Evolutionary conservation across 73 alveolate genomes (phyloP), one percentile per base, ranked within the genome.

Genomic region (Paraurostyla sp.): DNA sequence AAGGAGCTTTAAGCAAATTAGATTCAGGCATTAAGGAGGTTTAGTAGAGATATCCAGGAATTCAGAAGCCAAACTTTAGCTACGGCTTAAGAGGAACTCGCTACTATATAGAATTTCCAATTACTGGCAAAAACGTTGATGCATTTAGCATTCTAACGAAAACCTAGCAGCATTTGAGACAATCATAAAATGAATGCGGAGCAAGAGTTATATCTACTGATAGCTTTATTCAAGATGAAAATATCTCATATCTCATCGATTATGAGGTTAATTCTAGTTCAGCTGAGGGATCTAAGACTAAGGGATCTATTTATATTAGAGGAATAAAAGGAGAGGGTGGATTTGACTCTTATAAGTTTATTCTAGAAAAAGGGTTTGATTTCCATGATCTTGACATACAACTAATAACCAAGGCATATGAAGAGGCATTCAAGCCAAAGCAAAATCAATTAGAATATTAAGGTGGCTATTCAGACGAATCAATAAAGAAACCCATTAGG

Each of bases 261-360:
- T 82, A 88, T 29, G 85, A 1, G 27, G 94, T 88, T 23, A 69
- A 76, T 27, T 36, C 84, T 38, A 18, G 91, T 16, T 58, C 92
- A 20, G 93, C 89, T 1, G 36, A 45, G 15, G 97, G 97, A 25
- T 86, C 94, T 1, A 81, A 88, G 38, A 81, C 76, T 30, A 80
- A 84, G 58, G 98, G 98, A 45, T 69, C 94, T 35, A 89, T 94
- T 43, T 92, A 93, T 52, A 89, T 94, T 9, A 83, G 95, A 87
- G 98, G 98, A 20, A 95, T 84, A 32, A 92, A 88, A 83, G 90
- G 85, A 69, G 92, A 92, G 15, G 94, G 88, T 6, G 91, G 91
- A 18, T 91, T 87, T 58, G 94, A 83, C 50, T 62, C 93, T 57
- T 92, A 87, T 63, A 92, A 92, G 71, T 92, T 94, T 56, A 78